Evolutionary conservation across 139 green algal species (phyloP), one percentile per base, ranked within the genome.

Genomic region (Chlamydomonas sphaeroides): DNA sequence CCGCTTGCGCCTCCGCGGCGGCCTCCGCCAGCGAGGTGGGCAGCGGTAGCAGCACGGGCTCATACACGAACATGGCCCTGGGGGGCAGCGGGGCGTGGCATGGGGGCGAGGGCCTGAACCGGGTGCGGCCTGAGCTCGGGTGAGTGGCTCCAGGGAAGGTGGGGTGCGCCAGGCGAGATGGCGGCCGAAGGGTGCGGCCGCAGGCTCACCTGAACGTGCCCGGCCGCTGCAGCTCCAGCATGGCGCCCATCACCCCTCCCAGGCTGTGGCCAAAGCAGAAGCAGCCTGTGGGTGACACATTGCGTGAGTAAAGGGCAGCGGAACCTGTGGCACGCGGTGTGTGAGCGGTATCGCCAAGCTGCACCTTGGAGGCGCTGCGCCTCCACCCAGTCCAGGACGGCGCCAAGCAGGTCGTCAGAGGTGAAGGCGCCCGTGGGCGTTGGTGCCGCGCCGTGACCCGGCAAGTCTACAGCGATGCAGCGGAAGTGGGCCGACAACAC

Each of bases 261-360:
- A 90, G 68, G 21, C 82, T 88, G 65, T 90, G 86, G 1, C 82
- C 86, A 5, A 90, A 48, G 76, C 73, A 85, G 53, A 74, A 80
- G 49, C 49, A 74, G 65, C 79, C 78, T 86, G 85, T 7, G 25
- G 10, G 41, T 17, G 21, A 26, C 11, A 30, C 5, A 17, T 8
- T 10, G 53, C 53, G 20, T 17, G 23, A 5, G 53, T 32, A 26
- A 62, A 62, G 53, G 56, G 56, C 26, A 17, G 59, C 11, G 6
- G 59, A 28, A 20, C 17, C 6, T 38, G 30, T 39, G 59, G 59
- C 6, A 39, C 59, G 68, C 26, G 18, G 42, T 21, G 59, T 59
- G 68, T 4, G 20, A n/a, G 17, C 20, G 35, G 35, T 20, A 20
- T 6, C 30, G 11, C 61, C 61, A 68, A 35, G 30, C 35, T 7